phyloP scores from a whole-genome alignment of 169 alveolate species.

The Plasmodium gonderi region DNA sequence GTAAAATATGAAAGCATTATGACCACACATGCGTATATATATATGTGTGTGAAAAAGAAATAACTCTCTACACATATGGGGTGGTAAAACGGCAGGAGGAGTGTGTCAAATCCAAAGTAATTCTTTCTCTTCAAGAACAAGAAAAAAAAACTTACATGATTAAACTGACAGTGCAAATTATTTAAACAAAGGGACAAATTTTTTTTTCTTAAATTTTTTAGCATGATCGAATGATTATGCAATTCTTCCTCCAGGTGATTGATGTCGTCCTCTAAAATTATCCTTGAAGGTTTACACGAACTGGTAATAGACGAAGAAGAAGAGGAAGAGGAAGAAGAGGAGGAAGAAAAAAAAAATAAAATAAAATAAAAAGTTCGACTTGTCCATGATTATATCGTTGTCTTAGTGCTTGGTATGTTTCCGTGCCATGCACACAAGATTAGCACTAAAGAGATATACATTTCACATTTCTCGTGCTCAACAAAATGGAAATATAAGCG shows the following conservation, averaged over 20 bases:
- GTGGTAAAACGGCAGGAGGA: neutral
- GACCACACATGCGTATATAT: too few species aligned
- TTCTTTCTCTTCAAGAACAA: neutral
- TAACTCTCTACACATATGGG: neutral
- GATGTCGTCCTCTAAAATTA: conserved; percentile 42
- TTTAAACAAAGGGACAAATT: conserved; percentile 15
- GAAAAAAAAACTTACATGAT: conserved; percentile 7
- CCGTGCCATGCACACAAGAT: too few species aligned
- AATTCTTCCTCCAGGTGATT: conserved; percentile 54
- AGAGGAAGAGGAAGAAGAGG: neutral
- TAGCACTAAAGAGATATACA: too few species aligned
- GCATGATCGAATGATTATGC: conserved; percentile 39
- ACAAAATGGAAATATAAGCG: too few species aligned
- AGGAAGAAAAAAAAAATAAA: neutral
- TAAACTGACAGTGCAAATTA: conserved; percentile 6
- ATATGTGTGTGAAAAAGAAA: too few species aligned
- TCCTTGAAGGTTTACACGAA: conserved; percentile 44
- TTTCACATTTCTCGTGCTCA: too few species aligned
- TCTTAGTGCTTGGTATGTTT: too few species aligned
- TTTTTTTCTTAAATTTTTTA: conserved; percentile 55
- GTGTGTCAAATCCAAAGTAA: neutral
- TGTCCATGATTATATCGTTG: too few species aligned
- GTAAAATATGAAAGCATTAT: too few species aligned
- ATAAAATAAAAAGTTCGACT: neutral
- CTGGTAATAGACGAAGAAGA: neutral